These are phyloP conservation scores for Globisporangium nagaii DNA, from an alignment of 352 stramenopile species.

Conservation along the genomic window DNA sequence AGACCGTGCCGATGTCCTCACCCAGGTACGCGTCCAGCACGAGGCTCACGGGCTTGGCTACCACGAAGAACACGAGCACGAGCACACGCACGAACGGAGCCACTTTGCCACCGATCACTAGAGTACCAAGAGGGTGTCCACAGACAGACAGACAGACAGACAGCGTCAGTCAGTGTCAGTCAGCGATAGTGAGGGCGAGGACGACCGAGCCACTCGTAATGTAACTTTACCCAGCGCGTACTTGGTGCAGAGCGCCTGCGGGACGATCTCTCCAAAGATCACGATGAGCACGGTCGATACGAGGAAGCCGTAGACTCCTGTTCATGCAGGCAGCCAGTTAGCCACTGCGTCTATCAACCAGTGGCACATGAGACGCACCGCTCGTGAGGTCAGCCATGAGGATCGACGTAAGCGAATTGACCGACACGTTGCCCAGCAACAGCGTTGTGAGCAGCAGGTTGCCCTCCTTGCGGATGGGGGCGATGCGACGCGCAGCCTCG, in stretches of 20 bases:
- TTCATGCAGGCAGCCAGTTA: neutral
- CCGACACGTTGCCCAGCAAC: constrained; percentile 92
- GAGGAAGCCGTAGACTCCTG: constrained; percentile 81
- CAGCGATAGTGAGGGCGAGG: too few relatives aligned
- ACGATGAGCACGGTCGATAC: constrained; percentile 92
- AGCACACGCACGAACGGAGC: constrained; percentile 93
- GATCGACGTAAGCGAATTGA: constrained; percentile 97
- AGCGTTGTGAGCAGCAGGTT: constrained; percentile 96
- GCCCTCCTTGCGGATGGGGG: constrained; percentile 90
- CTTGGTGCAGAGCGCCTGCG: constrained; percentile 88
- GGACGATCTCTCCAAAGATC: constrained; percentile 91
- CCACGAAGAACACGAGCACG: constrained; percentile 90
- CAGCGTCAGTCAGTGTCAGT: too few relatives aligned
- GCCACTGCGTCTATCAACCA: constrained; percentile 4
- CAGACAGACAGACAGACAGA: too few relatives aligned
- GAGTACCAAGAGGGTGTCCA: too few relatives aligned
- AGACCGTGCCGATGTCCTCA: constrained; percentile 94
- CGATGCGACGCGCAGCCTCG: constrained; percentile 65
- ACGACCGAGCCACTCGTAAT: too few relatives aligned
- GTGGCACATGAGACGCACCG: constrained; percentile 14
- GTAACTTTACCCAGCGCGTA: constrained; percentile 21
- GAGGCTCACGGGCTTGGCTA: constrained; percentile 92
- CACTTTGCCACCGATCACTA: constrained; percentile 63
- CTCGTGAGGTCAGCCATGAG: constrained; percentile 84
- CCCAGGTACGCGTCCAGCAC: constrained; percentile 91